These are phyloP conservation scores for Baorangia bicolor DNA, from an alignment of 768 basidiomycete genomes.

Conservation along the genomic window DNA sequence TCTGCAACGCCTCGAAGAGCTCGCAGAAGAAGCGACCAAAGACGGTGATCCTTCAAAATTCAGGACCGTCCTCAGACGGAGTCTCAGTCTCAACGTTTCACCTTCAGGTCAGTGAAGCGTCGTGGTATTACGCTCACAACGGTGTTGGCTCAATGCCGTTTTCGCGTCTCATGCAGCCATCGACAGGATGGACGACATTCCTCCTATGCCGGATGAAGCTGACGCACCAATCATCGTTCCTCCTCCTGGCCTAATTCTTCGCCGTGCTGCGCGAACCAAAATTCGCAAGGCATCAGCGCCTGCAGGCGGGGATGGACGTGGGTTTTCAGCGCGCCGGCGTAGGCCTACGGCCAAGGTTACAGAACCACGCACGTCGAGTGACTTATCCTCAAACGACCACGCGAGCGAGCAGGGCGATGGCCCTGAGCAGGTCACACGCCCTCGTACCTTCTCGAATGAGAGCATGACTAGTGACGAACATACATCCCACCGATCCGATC, in stretches of 20 bases:
- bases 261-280: constrained; percentile 91
- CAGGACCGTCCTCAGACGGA: constrained; percentile 76
- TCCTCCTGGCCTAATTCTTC: constrained; percentile 84
- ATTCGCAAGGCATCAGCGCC: constrained; percentile 82
- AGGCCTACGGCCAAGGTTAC: constrained; percentile 25
- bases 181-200: constrained; percentile 65
- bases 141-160: constrained; percentile 22
- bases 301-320: constrained; percentile 80
- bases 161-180: constrained; percentile 44
- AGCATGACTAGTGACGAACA: constrained; percentile 42
- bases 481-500: constrained; percentile 53
- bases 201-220: constrained; percentile 72
- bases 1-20: constrained; percentile 89
- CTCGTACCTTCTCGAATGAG: constrained; percentile 37
- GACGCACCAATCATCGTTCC: constrained; percentile 88
- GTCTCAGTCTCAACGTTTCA: constrained; percentile 82
- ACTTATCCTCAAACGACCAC: constrained; percentile 53
- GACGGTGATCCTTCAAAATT: constrained; percentile 82
- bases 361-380: constrained; percentile 64
- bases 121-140: constrained; percentile 5
- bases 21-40: constrained; percentile 86
- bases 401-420: constrained; percentile 64
- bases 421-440: constrained; percentile 37
- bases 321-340: constrained; percentile 51
- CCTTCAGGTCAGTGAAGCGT: constrained; percentile 67